Evolutionary conservation across 2,329 filamentous ascomycete species (phyloP), one percentile per base, ranked within the genome.

Genomic region (Botryotinia convoluta): DNA sequence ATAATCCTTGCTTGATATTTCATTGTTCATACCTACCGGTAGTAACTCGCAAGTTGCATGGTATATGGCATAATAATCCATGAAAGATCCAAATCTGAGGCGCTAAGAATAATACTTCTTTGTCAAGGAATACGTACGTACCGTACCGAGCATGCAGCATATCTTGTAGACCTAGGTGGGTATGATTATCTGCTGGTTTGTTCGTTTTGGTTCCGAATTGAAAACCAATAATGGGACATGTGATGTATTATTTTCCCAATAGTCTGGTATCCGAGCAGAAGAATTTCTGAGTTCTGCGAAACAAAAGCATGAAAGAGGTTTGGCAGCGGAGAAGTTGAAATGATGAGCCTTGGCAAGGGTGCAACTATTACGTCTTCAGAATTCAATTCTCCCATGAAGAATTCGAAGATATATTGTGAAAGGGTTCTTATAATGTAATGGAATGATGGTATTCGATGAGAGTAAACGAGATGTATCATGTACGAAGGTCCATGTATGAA

Each of bases 311-410:
- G 20, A 42, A 68, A 68, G 42, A 20, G 12, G 32, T 45, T 61
- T 59, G 26, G 18, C 62, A 72, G 71, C 71, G 71, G 71, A 72
- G 63, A 72, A 69, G 54, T n/a, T 7, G 35, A 54, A 32, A 60
- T 69, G 54, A 51, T 37, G 39, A 39, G 42, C n/a, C 71, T 69
- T 72, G 71, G 42, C 71, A 61, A 44, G 54, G 54, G 61, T 68
- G 51, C 29, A 72, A 29, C 54, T 42, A 72, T 72, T 72, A 72
- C 71, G 71, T 72, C 63, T 72, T 69, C 32, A 29, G n/a, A 35
- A 72, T 39, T 59, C 29, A 22, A 39, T 67, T 26, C 14, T n/a
- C 32, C 32, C 32, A 10, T 37, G 35, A 18, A 29, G n/a, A 57
- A 18, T 18, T 18, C n/a, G 2, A 20, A 1, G 44, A 54, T 57